These are phyloP conservation scores for Brasenia schreberi DNA, from an alignment of 164 flowering plant genomes.

Conservation along the genomic window DNA sequence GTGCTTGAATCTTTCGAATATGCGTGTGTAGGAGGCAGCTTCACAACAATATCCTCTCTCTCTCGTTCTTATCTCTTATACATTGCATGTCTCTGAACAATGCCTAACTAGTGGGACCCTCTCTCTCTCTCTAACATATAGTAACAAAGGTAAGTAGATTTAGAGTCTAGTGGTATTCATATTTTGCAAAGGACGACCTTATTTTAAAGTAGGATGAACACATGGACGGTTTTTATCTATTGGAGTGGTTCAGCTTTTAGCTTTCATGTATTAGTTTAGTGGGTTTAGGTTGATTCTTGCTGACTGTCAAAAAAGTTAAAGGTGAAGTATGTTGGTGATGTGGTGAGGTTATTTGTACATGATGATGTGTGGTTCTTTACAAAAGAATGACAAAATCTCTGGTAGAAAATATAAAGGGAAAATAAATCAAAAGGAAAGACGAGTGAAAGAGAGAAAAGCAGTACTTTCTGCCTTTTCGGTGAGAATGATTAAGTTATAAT, in stretches of 20 bases:
- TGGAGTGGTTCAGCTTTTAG: conserved; percentile 1
- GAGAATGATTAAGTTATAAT: neutral
- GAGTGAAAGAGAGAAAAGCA: neutral
- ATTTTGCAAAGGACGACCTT: neutral
- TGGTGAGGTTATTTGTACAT: conserved; percentile 1
- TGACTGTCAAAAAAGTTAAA: neutral
- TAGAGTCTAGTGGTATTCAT: neutral
- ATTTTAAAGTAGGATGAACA: neutral
- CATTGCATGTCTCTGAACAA: neutral
- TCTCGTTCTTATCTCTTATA: neutral
- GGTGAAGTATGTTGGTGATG: neutral
- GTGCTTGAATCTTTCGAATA: neutral
- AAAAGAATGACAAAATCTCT: neutral
- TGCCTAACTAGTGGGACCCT: neutral
- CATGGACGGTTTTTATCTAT: neutral
- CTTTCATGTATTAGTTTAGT: neutral
- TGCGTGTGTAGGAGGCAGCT: neutral
- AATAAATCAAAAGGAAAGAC: neutral
- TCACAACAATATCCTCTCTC: neutral
- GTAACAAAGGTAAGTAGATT: neutral
- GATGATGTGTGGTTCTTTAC: conserved; percentile 1
- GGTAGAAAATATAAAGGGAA: neutral
- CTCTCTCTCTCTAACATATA: neutral
- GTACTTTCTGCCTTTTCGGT: neutral
- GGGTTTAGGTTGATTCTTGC: neutral